Base-by-base conservation (phyloP, 805 yeast species). In the Hanseniaspora nectarophila region DNA sequence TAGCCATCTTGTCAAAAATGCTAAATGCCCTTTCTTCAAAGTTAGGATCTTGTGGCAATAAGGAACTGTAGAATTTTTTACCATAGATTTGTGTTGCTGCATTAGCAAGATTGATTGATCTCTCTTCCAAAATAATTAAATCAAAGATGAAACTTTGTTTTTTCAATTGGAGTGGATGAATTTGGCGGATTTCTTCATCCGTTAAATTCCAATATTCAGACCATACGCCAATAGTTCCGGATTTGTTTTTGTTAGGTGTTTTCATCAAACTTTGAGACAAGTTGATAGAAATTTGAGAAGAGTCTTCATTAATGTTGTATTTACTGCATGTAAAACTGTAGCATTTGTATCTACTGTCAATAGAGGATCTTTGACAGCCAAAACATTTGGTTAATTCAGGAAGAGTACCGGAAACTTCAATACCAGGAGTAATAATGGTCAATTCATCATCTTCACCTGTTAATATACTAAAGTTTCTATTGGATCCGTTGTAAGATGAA, bases 121-220 rank as follows among this genome's bases (percentile, higher is more conserved):
- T 73, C 58, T 82, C 85, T 57, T 85, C 95, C 44, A 79, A 75
- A 53, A 78, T 71, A 28, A 86, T 76, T 45, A 85, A 67, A 61
- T 86, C 95, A 65, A 82, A 87, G 4, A 85, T 74, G 54, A 81
- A 78, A 53, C 85, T 81, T 62, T 86, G 95, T 34, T 78, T 72
- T 59, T 77, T 78, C n/a, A 79, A 70, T 51, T 78, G 76, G 10
- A 65, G 63, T 10, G 73, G 73, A 49, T 73, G 78, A 7, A 77
- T 66, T n/a, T 69, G 73, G 20, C 70, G 63, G 26, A 80, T 60
- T 45, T 79, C 82, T 23, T 75, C 78, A 2, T 73, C 71, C 0
- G 81, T 70, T 13, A 81, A 57, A 45, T 76, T 72, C 87, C 86
- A 81, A 58, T 79, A 81, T 9, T 76, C 71, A 0, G 79, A 76